Evolutionary conservation across 2,329 filamentous ascomycete genomes (phyloP).

Genomic region (Tympanopsis confertula): DNA sequence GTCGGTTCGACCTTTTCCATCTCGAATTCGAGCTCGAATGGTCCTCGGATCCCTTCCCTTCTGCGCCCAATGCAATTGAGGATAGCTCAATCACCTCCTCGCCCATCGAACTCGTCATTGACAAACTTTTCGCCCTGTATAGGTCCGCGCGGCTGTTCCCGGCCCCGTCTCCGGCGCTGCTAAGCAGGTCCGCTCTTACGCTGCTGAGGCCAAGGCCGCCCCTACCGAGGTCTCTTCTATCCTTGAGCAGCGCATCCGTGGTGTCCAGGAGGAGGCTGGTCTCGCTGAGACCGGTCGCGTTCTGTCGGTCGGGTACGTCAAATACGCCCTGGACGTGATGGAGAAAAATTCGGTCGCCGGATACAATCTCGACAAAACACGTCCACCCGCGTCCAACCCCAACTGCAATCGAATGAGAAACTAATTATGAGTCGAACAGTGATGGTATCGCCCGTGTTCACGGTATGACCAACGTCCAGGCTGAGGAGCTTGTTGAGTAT

Average conservation of each 20-base stretch:
- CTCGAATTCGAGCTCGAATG: slow-evolving; percentile 11
- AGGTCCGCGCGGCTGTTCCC: slow-evolving; percentile 81
- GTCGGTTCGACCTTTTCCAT: slow-evolving; percentile 26
- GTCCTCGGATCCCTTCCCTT: not conserved
- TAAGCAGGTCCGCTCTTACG: slow-evolving; percentile 75
- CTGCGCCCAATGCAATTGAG: no score
- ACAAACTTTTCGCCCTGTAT: slow-evolving; percentile 36
- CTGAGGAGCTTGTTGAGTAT: slow-evolving; percentile 99
- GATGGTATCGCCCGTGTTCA: slow-evolving; percentile 99
- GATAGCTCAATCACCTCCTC: no score
- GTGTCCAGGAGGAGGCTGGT: slow-evolving; percentile 90
- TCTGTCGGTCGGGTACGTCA: slow-evolving; percentile 90
- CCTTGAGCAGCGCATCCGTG: slow-evolving; percentile 97
- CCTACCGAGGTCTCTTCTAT: slow-evolving; percentile 99
- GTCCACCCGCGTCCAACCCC: no score
- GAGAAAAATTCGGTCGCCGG: no score
- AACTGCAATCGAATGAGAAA: no score
- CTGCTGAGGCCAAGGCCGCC: slow-evolving; percentile 82
- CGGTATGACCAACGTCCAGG: slow-evolving; percentile 99
- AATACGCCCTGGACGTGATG: not conserved
- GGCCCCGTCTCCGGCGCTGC: slow-evolving; percentile 60
- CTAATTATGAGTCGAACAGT: no score
- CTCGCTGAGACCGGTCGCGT: slow-evolving; percentile 98
- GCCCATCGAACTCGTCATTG: slow-evolving; percentile 28
- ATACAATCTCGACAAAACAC: no score